A percentile compares a stretch with the other conserved stretches of the same genome.
phyloP scores from a whole-genome alignment of 345 rosid genomes.

The Eucalyptus cladocalyx region DNA sequence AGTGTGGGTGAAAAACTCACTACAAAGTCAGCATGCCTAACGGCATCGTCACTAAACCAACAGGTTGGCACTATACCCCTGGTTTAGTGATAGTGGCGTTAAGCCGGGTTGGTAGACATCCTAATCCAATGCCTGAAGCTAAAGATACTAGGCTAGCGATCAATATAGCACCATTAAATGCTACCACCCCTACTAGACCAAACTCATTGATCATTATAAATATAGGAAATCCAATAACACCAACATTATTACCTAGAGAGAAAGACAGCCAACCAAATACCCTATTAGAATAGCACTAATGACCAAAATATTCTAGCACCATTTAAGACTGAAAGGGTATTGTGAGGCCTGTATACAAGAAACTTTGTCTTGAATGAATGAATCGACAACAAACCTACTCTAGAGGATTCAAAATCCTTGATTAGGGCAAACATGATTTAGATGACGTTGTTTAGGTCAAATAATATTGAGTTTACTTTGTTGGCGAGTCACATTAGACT shows the following conservation, averaged over 20 bases:
- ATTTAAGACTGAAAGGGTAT: neutral
- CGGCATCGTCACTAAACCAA: rapidly evolving
- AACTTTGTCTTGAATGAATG: neutral
- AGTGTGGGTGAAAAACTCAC: rapidly evolving
- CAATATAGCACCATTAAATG: neutral
- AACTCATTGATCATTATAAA: neutral
- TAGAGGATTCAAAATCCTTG: neutral
- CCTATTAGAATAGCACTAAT: neutral
- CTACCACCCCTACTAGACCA: neutral
- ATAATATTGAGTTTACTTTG: neutral
- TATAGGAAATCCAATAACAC: neutral
- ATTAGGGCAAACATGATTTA: neutral
- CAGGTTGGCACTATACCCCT: rapidly evolving
- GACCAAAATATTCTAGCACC: neutral
- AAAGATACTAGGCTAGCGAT: neutral
- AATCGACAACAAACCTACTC: neutral
- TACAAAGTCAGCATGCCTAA: rapidly evolving
- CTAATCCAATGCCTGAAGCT: neutral
- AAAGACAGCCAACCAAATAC: neutral
- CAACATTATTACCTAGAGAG: neutral
- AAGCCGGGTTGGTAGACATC: neutral
- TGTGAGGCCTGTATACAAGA: neutral
- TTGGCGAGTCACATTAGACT: neutral
- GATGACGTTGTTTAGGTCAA: neutral
- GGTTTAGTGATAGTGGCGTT: rapidly evolving